Conservation (phyloP, 148 eudicot genomes). For the Drosera capensis region DNA sequence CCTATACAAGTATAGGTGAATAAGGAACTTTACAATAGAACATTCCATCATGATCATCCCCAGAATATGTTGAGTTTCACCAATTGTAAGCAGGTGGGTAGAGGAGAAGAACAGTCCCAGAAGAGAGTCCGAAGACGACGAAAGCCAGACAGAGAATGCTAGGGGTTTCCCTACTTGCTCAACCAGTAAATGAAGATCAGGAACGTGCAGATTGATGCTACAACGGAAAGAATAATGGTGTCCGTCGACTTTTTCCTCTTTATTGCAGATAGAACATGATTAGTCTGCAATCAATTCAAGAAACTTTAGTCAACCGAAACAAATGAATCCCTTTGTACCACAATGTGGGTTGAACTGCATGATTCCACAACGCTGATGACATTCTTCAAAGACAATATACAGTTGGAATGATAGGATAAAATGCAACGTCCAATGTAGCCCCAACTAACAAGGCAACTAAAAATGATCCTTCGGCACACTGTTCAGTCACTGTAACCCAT, state of each 20-base stretch:
- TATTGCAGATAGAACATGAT: slow-evolving; percentile 68
- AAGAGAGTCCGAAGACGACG: too few species aligned
- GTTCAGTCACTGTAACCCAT: too few species aligned
- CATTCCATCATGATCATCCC: too few species aligned
- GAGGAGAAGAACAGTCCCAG: too few species aligned
- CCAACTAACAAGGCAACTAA: too few species aligned
- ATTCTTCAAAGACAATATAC: not conserved
- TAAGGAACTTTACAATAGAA: too few species aligned
- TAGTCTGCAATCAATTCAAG: slow-evolving; percentile 40
- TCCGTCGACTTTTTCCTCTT: slow-evolving; percentile 99
- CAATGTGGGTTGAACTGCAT: not conserved
- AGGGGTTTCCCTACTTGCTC: slow-evolving; percentile 64
- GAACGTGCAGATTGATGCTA: slow-evolving; percentile 90
- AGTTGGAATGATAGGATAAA: not conserved
- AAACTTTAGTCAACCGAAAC: not conserved
- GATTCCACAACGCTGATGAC: not conserved
- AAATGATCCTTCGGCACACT: too few species aligned
- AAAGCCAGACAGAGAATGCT: too few species aligned
- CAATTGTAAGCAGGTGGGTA: too few species aligned
- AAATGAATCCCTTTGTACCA: not conserved
- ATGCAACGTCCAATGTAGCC: too few species aligned
- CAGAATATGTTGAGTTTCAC: too few species aligned
- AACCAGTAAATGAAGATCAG: slow-evolving; percentile 87
- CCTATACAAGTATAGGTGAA: too few species aligned
- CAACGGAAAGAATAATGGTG: slow-evolving; percentile 81